Evolutionary conservation across 108 stramenopile genomes (phyloP), one percentile per base, ranked within the genome.

Genomic region (Cyclotella sp.): DNA sequence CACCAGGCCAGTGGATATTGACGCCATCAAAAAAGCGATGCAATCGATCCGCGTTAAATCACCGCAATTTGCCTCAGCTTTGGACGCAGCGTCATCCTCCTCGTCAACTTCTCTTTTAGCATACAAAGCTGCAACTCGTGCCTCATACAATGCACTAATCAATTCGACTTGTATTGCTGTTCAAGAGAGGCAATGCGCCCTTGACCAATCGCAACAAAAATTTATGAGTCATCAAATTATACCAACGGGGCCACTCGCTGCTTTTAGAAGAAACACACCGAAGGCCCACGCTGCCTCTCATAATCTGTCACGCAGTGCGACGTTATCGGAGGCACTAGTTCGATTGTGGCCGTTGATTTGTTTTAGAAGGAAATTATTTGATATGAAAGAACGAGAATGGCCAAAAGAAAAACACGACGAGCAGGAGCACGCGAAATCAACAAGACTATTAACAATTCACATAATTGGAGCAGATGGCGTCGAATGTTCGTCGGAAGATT

Each of bases 401-500:
- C 46, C 55, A 14, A 12, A 3, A 27, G 28, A 47, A 13, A 54
- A 82, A 22, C 49, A 64, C 0, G 15, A 65, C 19, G 16, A 13
- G 29, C 55, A 39, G 43, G 60, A n/a, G 29, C 44, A 45, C 11
- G 74, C 73, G 40, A 16, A 3, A 62, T 51, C 49, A 51, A 19
- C 49, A 51, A 3, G 34, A 61, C 72, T 46, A 22, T 66, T 92
- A 22, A 62, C 80, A 63, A 83, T 95, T 54, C 90, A 95, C 66
- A 75, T 93, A 10, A 76, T 95, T 34, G 94, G 94, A 24, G 89
- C 87, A 22, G 94, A 95, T 79, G 73, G 78, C 59, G 87, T 91
- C 5, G 94, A 95, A 77, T 92, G 91, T 68, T 71, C 85, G 39
- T 82, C 86, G 15, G 81, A 78, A n/a, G 88, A 82, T 30, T 76